Evolutionary conservation across 495 filamentous ascomycete genomes (phyloP).

Genomic region (Penicillium salamii): DNA sequence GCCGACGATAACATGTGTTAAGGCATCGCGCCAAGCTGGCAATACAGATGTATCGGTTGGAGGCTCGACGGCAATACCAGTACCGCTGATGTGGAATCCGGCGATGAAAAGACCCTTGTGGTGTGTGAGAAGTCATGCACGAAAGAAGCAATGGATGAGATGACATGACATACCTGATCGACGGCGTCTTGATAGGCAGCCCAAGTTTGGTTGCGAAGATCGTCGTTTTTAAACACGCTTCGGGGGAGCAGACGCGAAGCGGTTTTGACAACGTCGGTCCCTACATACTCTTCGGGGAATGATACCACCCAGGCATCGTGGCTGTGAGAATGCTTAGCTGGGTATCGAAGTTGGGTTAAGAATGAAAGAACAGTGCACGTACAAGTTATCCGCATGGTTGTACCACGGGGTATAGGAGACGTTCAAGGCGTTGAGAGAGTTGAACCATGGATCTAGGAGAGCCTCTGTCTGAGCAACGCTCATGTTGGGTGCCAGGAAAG

Average conservation of each 20-base stretch:
- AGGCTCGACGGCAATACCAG: slow-evolving; percentile 9
- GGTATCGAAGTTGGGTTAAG: not conserved
- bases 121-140: not conserved
- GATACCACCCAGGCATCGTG: slow-evolving; percentile 8
- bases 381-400: slow-evolving; percentile 13
- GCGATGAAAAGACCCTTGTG: slow-evolving; percentile 11
- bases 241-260: slow-evolving; percentile 12
- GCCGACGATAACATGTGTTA: slow-evolving; percentile 7
- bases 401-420: slow-evolving; percentile 10
- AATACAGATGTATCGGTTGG: slow-evolving; percentile 8
- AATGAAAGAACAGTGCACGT: too few species aligned
- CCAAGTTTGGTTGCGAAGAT: slow-evolving; percentile 11
- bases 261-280: slow-evolving; percentile 11
- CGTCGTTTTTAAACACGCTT: slow-evolving; percentile 10
- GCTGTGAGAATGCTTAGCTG: not conserved
- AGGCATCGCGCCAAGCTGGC: slow-evolving; percentile 10
- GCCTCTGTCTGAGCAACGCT: slow-evolving; percentile 7
- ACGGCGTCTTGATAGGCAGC: slow-evolving; percentile 9
- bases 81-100: slow-evolving; percentile 13
- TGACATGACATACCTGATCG: slow-evolving; percentile 1
- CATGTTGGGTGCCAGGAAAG: slow-evolving; percentile 11
- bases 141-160: not conserved
- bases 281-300: slow-evolving; percentile 11
- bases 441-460: slow-evolving; percentile 9
- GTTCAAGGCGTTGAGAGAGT: slow-evolving; percentile 6